Conservation (phyloP, 1,284 basidiomycete species). For the Ganoderma resinaceum region DNA sequence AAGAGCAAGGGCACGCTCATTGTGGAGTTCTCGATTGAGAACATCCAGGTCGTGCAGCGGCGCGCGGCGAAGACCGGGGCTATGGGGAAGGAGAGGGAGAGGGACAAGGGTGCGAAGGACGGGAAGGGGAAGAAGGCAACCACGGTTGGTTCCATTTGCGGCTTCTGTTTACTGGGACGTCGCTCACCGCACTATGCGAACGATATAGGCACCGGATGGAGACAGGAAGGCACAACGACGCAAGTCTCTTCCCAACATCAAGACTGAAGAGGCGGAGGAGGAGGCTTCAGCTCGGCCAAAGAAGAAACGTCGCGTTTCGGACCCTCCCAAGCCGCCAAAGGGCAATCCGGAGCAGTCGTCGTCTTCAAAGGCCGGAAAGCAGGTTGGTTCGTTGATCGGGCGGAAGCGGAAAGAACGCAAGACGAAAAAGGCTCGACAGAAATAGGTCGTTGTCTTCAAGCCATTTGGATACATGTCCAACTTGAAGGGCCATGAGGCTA, state of each 20-base stretch:
- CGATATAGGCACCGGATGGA: conserved; percentile 11
- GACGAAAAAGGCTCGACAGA: conserved; percentile 31
- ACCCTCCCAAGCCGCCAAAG: conserved; percentile 27
- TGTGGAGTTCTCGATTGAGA: conserved; percentile 94
- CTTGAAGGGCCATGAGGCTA: too few species aligned
- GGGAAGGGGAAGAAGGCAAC: conserved; percentile 35
- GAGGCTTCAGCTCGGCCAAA: conserved; percentile 33
- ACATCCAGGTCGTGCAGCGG: conserved; percentile 85
- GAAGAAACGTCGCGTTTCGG: conserved; percentile 39
- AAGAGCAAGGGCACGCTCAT: conserved; percentile 72
- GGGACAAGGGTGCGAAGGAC: conserved; percentile 13
- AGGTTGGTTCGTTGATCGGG: conserved; percentile 43
- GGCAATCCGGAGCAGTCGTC: conserved; percentile 19
- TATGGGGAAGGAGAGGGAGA: conserved; percentile 5
- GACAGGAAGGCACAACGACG: conserved; percentile 30
- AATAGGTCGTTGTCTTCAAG: conserved; percentile 13
- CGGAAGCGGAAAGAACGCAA: conserved; percentile 44
- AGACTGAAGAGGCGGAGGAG: conserved; percentile 33
- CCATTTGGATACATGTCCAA: not conserved
- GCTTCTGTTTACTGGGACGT: conserved; percentile 2
- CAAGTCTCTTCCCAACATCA: conserved; percentile 28
- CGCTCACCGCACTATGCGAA: conserved; percentile 22
- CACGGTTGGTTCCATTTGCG: conserved; percentile 19
- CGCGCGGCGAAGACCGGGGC: conserved; percentile 52
- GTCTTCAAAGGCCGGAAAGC: conserved; percentile 15